These are phyloP conservation scores for Hordeum marinum DNA, from an alignment of 176 grass and related monocot species.

Conservation along the genomic window DNA sequence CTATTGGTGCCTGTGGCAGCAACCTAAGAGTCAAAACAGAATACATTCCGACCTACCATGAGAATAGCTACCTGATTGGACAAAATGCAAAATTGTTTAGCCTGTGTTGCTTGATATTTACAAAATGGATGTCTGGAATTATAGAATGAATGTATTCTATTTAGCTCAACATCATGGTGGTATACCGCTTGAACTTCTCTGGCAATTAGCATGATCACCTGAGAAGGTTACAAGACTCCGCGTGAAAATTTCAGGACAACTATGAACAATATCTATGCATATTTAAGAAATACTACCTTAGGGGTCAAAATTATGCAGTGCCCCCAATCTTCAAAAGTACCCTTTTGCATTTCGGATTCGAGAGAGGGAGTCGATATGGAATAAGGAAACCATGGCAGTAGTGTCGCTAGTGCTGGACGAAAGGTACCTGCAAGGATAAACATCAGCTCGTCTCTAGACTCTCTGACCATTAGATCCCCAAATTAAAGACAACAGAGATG, in stretches of 20 bases:
- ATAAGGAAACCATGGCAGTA: slow-evolving; percentile 11
- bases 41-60: slow-evolving; percentile 84
- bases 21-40: slow-evolving; percentile 71
- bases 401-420: slow-evolving; percentile 18
- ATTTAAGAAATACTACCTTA: slow-evolving; percentile 54
- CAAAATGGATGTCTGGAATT: background rate
- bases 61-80: slow-evolving; percentile 70
- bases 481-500: no score
- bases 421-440: slow-evolving; percentile 38
- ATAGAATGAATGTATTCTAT: background rate
- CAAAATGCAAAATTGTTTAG: background rate
- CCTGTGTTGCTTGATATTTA: background rate
- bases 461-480: no score
- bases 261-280: background rate
- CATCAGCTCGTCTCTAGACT: background rate
- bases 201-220: slow-evolving; percentile 88
- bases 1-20: slow-evolving; percentile 66
- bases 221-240: slow-evolving; percentile 7
- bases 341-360: slow-evolving; percentile 78
- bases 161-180: slow-evolving; percentile 67
- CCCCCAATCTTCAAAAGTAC: slow-evolving; percentile 89
- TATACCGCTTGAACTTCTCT: slow-evolving; percentile 82
- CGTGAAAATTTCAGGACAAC: background rate
- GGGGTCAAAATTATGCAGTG: slow-evolving; percentile 70
- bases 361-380: slow-evolving; percentile 22